phyloP scores from a whole-genome alignment of 352 stramenopile species.

The Elongisporangium senticosum region DNA sequence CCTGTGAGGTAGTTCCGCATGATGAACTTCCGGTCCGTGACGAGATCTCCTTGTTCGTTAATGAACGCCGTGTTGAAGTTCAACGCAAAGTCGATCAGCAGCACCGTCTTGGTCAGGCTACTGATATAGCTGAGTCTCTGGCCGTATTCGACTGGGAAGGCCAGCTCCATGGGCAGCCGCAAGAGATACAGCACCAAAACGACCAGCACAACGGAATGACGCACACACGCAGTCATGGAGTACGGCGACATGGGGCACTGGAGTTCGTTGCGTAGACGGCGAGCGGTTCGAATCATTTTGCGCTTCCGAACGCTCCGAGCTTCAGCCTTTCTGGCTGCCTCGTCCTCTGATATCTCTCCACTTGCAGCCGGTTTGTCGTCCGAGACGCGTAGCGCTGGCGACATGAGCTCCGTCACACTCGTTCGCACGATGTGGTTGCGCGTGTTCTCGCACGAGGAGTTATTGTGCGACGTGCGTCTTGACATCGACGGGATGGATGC shows the following conservation, averaged over 20 bases:
- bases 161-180: conserved; percentile 28
- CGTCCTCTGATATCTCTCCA: too few relatives aligned
- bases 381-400: too few relatives aligned
- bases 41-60: conserved; percentile 15
- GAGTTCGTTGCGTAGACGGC: background rate
- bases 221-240: conserved; percentile 18
- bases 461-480: too few relatives aligned
- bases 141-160: conserved; percentile 13
- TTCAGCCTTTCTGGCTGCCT: too few relatives aligned
- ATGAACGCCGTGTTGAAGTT: conserved; percentile 30
- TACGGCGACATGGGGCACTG: conserved; percentile 25
- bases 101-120: conserved; percentile 7
- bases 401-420: too few relatives aligned
- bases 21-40: conserved; percentile 18
- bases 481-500: too few relatives aligned
- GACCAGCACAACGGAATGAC: conserved; percentile 16
- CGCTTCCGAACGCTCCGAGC: too few relatives aligned
- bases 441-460: too few relatives aligned
- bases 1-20: conserved; percentile 16
- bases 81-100: conserved; percentile 19
- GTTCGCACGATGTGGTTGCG: too few relatives aligned
- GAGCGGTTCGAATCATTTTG: too few relatives aligned
- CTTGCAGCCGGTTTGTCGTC: too few relatives aligned
- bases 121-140: background rate
- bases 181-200: conserved; percentile 26